phyloP scores from a whole-genome alignment of 2,329 filamentous ascomycete genomes.

The Pyrenochaeta sp. region DNA sequence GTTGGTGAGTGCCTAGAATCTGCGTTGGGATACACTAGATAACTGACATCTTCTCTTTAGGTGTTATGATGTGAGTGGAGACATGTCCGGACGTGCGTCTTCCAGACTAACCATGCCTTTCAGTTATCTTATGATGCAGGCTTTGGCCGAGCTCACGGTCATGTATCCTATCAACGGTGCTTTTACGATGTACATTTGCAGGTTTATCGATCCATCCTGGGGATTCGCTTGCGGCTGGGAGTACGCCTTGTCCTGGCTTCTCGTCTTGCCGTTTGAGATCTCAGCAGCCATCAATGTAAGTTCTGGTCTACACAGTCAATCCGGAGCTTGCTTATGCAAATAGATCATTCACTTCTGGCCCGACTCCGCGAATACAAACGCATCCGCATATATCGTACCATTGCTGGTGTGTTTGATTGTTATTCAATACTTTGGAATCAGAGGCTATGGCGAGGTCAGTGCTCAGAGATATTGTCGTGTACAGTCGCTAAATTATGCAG shows the following conservation, averaged over 20 bases:
- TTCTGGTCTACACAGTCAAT: no score
- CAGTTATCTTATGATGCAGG: conserved; percentile 48
- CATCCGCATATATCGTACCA: conserved; percentile 39
- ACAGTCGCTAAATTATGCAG: no score
- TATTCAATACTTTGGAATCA: conserved; percentile 44
- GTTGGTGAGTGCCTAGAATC: no score
- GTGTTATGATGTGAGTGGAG: no score
- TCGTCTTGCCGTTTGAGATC: conserved; percentile 43
- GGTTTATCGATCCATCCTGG: conserved; percentile 54
- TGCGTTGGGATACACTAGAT: no score
- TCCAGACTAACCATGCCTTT: no score
- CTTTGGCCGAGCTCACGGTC: conserved; percentile 51
- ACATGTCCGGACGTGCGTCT: no score
- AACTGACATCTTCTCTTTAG: no score
- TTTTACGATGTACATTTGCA: conserved; percentile 50
- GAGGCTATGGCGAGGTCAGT: conserved; percentile 49
- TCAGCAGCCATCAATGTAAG: conserved; percentile 43
- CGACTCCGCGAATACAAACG: conserved; percentile 6
- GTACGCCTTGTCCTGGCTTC: conserved; percentile 42
- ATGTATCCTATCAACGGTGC: conserved; percentile 52
- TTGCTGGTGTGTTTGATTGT: conserved; percentile 34
- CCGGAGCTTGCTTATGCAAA: no score
- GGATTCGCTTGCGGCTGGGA: conserved; percentile 45
- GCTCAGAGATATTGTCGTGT: neutral
- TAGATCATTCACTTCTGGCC: conserved; percentile 43